These are phyloP conservation scores for Theileria luwenshuni DNA, from an alignment of 169 alveolate genomes.

Conservation along the genomic window DNA sequence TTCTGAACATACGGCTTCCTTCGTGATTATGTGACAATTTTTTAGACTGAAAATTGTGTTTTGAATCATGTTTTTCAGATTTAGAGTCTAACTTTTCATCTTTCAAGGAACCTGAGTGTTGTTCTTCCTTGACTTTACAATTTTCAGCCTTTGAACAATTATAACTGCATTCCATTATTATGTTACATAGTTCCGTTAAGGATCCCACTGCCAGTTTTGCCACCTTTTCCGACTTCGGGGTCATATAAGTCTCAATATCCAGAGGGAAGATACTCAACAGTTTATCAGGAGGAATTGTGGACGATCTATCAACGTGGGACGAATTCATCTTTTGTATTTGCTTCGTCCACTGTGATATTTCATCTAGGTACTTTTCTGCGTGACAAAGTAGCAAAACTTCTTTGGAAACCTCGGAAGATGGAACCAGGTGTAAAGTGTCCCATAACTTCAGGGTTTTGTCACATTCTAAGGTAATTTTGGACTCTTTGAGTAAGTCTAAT, in stretches of 20 bases:
- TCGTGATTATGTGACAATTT: too few relatives aligned
- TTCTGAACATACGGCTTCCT: neutral
- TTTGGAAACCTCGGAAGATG: constrained; percentile 6
- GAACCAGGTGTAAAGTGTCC: constrained; percentile 11
- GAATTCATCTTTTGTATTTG: neutral
- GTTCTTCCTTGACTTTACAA: neutral
- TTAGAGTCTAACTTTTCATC: neutral
- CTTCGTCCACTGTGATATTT: constrained; percentile 15
- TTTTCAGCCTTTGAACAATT: neutral
- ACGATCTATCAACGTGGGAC: neutral
- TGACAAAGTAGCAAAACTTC: constrained; percentile 40
- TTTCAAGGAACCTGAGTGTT: constrained; percentile 13
- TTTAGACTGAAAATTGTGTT: too few relatives aligned
- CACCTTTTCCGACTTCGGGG: constrained; percentile 64
- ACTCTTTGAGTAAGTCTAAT: constrained; percentile 11
- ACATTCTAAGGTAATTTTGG: neutral
- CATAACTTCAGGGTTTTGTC: neutral
- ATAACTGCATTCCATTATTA: constrained; percentile 25
- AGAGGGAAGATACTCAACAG: constrained; percentile 15
- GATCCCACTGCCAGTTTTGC: constrained; percentile 74
- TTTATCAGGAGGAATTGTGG: neutral
- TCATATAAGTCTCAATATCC: constrained; percentile 65
- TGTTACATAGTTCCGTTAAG: constrained; percentile 57
- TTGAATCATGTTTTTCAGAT: too few relatives aligned
- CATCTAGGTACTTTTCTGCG: constrained; percentile 27